Evolutionary conservation across 768 basidiomycete genomes (phyloP).

Genomic region (Mrakia blollopis): DNA sequence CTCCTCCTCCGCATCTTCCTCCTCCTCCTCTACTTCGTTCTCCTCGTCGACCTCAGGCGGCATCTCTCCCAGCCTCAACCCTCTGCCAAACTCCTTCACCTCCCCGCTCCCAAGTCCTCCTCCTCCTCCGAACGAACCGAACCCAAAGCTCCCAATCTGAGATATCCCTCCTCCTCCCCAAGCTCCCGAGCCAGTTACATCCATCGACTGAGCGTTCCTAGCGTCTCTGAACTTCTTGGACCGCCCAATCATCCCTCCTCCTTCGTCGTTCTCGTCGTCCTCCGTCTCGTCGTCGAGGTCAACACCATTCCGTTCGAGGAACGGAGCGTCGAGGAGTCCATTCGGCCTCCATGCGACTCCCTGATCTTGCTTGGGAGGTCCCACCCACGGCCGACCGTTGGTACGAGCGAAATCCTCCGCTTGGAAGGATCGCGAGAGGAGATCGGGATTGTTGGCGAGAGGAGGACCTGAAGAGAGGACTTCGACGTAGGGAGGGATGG

Average conservation of each 20-base stretch:
- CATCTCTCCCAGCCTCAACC: conserved; percentile 6
- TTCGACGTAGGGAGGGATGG: conserved; percentile 4
- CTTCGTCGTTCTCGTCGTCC: conserved; percentile 4
- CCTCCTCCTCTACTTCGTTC: background rate
- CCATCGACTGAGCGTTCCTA: conserved; percentile 5
- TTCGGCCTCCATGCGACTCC: background rate
- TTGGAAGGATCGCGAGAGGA: background rate
- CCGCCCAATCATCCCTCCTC: conserved; percentile 9
- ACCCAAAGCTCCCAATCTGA: conserved; percentile 27
- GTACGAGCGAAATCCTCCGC: background rate
- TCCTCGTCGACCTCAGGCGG: background rate
- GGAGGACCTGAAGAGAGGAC: background rate
- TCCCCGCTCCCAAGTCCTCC: conserved; percentile 8
- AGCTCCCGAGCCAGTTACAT: background rate
- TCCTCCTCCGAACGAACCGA: conserved; percentile 7
- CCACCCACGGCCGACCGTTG: background rate
- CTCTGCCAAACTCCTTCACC: conserved; percentile 16
- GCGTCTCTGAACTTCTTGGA: conserved; percentile 9
- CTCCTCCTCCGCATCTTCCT: conserved; percentile 11
- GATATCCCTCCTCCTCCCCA: background rate
- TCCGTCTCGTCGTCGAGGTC: background rate
- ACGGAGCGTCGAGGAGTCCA: background rate
- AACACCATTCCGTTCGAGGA: background rate
- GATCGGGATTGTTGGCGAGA: background rate
- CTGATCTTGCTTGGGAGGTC: background rate